Evolutionary conservation across 1,284 basidiomycete genomes (phyloP), one percentile per base, ranked within the genome.

Genomic region (Chalciporus sp.): DNA sequence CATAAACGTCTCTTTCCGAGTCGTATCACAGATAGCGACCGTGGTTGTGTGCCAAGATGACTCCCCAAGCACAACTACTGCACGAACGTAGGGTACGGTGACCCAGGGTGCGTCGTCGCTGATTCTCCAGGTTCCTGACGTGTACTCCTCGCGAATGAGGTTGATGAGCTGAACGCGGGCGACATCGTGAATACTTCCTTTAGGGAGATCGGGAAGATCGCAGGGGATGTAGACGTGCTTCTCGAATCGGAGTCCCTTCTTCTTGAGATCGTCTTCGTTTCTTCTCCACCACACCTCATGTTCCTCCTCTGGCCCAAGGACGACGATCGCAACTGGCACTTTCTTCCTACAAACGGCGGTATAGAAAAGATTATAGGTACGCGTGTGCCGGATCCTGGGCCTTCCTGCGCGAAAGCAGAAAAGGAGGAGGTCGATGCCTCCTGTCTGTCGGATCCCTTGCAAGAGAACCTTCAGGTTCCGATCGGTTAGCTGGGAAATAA

Each of bases 351-450:
- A 66, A 2, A 66, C 50, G 9, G 53, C 65, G 9, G 58, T 56
- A 28, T 63, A 39, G 31, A 68, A 68, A 27, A 68, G 44, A 17
- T 49, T 41, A 28, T 65, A 68, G 19, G 52, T 66, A 8, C 57
- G 58, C 26, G 29, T 14, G 16, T 66, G 63, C 14, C 51, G 57
- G 10, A 53, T 4, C 37, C 48, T 56, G 4, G 51, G 55, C 50
- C 66, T 68, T 20, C 66, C 62, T 6, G 55, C 66, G 17, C 64
- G 66, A 16, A 67, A 64, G 48, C 63, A 66, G 29, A 63, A 66
- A 12, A 66, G 31, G 33, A 69, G 61, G 17, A 69, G 64, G 26
- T 65, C 53, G 11, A 71, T 51, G 8, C 69, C 64, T 2, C 45
- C 43, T 12, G 42, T 51, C 39, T 56, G 52, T 2, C 59, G 57